A percentile compares a stretch with the other conserved stretches of the same genome.
phyloP scores from a whole-genome alignment of 441 rosid species.

The Breynia disticha region DNA sequence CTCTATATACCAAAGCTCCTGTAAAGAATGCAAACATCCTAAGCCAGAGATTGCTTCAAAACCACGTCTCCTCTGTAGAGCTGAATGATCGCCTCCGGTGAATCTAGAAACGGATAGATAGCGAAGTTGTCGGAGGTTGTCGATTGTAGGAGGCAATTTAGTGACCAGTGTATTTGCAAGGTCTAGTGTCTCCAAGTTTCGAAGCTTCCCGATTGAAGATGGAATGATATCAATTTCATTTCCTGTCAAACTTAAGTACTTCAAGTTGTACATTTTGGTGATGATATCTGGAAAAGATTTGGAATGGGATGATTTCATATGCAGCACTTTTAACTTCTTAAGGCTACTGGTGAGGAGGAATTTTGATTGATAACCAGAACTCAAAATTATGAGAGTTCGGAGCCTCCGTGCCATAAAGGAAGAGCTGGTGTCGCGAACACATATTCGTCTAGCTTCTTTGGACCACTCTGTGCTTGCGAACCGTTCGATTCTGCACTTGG shows the following conservation, averaged over 20 bases:
- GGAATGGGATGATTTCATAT: slow-evolving; percentile 1
- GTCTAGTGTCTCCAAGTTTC: slow-evolving; percentile 16
- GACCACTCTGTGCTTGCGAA: slow-evolving; percentile 8
- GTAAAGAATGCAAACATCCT: not conserved
- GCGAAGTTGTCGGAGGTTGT: slow-evolving; percentile 4
- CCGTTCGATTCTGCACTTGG: slow-evolving; percentile 10
- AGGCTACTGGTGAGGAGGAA: not conserved
- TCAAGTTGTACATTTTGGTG: slow-evolving; percentile 9
- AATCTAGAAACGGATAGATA: slow-evolving; percentile 6
- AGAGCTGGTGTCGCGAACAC: no score
- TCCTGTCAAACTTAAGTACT: slow-evolving; percentile 12
- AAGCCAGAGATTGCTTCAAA: slow-evolving; percentile 1
- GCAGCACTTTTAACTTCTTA: slow-evolving; percentile 3
- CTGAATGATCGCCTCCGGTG: not conserved
- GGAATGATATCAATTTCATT: slow-evolving; percentile 2
- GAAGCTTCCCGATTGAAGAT: slow-evolving; percentile 11
- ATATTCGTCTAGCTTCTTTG: slow-evolving; percentile 14
- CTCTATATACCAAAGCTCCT: slow-evolving; percentile 10
- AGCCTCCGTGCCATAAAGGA: no score
- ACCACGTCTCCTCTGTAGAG: not conserved
- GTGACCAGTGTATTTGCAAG: slow-evolving; percentile 11
- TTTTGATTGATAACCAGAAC: not conserved
- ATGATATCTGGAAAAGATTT: slow-evolving; percentile 9
- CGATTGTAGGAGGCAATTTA: slow-evolving; percentile 12
- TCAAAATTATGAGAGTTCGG: slow-evolving; percentile 16